Percentiles rank a stretch among this genome's conserved stretches.
phyloP scores from a whole-genome alignment of 2,329 filamentous ascomycete genomes.

The Colletotrichum eleusines region DNA sequence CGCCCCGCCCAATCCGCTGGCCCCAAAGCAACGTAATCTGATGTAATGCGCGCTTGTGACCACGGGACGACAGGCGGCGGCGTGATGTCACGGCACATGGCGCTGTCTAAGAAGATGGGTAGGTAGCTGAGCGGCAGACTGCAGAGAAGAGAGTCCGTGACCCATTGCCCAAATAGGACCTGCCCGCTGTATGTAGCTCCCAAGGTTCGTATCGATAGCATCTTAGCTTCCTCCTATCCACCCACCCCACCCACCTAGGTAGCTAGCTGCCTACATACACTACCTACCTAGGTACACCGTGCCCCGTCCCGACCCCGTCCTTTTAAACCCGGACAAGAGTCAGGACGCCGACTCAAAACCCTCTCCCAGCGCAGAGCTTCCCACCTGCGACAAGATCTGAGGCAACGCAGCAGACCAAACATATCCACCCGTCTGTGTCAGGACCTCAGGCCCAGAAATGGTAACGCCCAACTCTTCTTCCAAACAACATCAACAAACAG shows the following conservation, averaged over 20 bases:
- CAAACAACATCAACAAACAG: neutral
- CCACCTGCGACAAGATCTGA: conserved; percentile 27
- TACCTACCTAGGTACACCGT: neutral
- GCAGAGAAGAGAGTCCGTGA: conserved; percentile 25
- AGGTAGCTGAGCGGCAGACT: neutral
- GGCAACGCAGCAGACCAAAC: conserved; percentile 16
- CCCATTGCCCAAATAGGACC: conserved; percentile 22
- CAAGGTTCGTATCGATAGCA: conserved; percentile 12
- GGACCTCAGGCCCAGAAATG: conserved; percentile 11
- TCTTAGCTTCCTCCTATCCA: too few species aligned
- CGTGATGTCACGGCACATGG: conserved; percentile 16
- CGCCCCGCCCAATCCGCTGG: neutral
- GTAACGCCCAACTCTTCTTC: conserved; percentile 5
- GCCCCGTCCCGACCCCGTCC: conserved; percentile 6
- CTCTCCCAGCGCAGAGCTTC: conserved; percentile 11
- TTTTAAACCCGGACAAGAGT: conserved; percentile 20
- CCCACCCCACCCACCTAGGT: too few species aligned
- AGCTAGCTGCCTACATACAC: neutral
- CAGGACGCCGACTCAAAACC: conserved; percentile 5
- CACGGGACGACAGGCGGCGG: conserved; percentile 21
- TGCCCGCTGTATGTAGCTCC: neutral
- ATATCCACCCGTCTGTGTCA: conserved; percentile 8
- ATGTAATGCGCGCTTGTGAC: conserved; percentile 12
- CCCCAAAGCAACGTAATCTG: conserved; percentile 16
- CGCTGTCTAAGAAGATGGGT: too few species aligned